These are phyloP conservation scores for Solanum pimpinellifolium DNA, from an alignment of 257 asterid genomes.

Conservation along the genomic window DNA sequence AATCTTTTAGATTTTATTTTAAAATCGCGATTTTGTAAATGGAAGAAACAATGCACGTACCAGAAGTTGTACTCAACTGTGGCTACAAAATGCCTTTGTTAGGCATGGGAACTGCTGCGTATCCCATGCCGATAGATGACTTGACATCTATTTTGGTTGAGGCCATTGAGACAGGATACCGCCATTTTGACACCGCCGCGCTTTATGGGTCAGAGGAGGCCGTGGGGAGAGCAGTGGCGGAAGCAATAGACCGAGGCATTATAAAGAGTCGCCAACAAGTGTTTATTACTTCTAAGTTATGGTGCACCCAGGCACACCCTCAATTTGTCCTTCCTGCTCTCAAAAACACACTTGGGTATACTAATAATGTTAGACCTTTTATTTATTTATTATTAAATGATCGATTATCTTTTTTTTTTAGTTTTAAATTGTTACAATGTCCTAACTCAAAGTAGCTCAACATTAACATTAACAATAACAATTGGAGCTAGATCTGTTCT, in stretches of 20 bases:
- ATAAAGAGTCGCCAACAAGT: neutral
- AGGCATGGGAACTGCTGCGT: neutral
- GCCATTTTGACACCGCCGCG: neutral
- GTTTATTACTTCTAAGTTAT: neutral
- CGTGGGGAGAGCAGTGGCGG: neutral
- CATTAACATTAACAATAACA: neutral
- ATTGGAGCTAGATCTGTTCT: neutral
- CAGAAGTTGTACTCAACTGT: neutral
- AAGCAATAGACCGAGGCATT: neutral
- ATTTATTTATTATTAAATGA: neutral
- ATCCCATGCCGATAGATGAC: neutral
- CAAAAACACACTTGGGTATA: neutral
- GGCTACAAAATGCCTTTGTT: neutral
- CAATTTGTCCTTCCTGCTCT: neutral
- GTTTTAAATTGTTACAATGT: neutral
- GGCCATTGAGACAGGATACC: neutral
- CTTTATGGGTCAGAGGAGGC: neutral
- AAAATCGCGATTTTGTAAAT: neutral
- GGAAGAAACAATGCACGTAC: neutral
- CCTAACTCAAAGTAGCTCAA: neutral
- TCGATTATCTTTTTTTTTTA: neutral
- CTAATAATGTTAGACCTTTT: neutral
- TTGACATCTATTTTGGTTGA: neutral
- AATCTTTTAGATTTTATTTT: neutral
- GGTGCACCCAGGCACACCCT: neutral